A percentile compares a stretch with the other conserved stretches of the same genome.
Evolutionary conservation across 495 filamentous ascomycete species (phyloP).

Genomic region (Aspergillus homomorphus): DNA sequence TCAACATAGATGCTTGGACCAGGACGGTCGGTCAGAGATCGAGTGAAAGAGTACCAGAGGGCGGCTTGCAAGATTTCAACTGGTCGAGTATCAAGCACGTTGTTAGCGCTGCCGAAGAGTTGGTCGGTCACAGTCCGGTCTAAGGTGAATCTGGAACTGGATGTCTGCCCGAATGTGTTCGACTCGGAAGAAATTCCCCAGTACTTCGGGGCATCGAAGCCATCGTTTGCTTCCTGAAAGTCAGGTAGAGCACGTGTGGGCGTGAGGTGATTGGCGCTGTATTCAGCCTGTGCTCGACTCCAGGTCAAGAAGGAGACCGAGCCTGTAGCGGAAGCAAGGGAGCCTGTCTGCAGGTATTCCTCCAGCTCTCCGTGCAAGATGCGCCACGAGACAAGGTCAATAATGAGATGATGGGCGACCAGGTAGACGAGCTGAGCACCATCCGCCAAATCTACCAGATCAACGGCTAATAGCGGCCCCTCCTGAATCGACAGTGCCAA

Average conservation of each 20-base stretch:
- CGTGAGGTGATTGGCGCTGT: background rate
- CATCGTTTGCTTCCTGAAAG: no score
- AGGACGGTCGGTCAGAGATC: conserved; percentile 37
- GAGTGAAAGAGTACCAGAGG: conserved; percentile 36
- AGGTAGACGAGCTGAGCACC: conserved; percentile 42
- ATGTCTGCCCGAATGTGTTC: background rate
- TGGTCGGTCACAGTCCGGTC: background rate
- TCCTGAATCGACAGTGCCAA: conserved; percentile 18
- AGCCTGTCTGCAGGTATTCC: conserved; percentile 37
- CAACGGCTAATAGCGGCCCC: conserved; percentile 25
- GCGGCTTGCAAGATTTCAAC: conserved; percentile 8
- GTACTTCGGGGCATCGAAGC: no score
- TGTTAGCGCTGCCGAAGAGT: background rate
- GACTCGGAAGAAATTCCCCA: background rate
- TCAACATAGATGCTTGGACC: conserved; percentile 46
- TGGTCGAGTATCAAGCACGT: background rate
- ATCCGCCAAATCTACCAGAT: conserved; percentile 39
- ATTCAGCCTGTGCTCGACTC: conserved; percentile 28
- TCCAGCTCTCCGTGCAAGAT: conserved; percentile 55
- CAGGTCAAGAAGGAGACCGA: conserved; percentile 53
- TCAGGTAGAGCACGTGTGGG: background rate
- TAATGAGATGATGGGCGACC: conserved; percentile 50
- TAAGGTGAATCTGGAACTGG: background rate
- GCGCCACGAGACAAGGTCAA: conserved; percentile 56
- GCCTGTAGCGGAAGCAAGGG: conserved; percentile 24